Base-by-base conservation (phyloP, 768 basidiomycete genomes). In the Boletus eberwhitei region DNA sequence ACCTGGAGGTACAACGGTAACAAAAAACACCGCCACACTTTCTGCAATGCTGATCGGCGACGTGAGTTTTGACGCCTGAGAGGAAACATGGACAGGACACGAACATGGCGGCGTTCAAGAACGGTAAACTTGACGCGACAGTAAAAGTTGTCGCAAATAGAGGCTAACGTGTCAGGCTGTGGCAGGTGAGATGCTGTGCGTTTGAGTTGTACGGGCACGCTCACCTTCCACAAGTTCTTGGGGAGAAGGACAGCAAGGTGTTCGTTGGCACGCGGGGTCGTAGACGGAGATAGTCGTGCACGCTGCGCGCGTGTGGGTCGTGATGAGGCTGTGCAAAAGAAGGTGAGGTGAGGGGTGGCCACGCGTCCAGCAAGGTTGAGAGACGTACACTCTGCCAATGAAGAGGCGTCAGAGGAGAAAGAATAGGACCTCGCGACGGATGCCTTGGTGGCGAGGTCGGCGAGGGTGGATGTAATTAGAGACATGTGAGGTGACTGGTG, bases 21-120 rank as follows among this genome's bases (percentile, higher is more conserved):
- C 90, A 92, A 67, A 84, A 90, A 31, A 91, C 74, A 58, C 87
- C 88, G 47, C 90, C 90, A 60, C 90, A 91, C 67, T 90, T 91
- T 68, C 90, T 81, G 71, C 90, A 92, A 57, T 92, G 90, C 86
- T 88, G 65, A 38, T 51, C 56, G 47, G 51, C 57, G 53, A 64
- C 52, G 62, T 63, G 58, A 70, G 63, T 43, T 54, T 21, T 29
- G 46, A 17, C 8, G 46, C 31, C 39, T 36, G 50, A 52, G n/a
- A 34, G 34, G 44, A 57, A 11, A 32, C 8, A n/a, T 19, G 19
- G 43, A 47, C 43, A 11, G 19, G 31, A 44, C 16, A 78, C 86
- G 63, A 65, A 88, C 86, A 66, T 92, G 89, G 73, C 83, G 82
- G 58, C 89, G 86, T 59, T 88, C 86, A 41, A 85, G 79, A 55